A percentile compares a stretch with the other conserved stretches of the same genome.
Evolutionary conservation across 768 basidiomycete genomes (phyloP).

Genomic region (Boletus rufocinnamomeus): DNA sequence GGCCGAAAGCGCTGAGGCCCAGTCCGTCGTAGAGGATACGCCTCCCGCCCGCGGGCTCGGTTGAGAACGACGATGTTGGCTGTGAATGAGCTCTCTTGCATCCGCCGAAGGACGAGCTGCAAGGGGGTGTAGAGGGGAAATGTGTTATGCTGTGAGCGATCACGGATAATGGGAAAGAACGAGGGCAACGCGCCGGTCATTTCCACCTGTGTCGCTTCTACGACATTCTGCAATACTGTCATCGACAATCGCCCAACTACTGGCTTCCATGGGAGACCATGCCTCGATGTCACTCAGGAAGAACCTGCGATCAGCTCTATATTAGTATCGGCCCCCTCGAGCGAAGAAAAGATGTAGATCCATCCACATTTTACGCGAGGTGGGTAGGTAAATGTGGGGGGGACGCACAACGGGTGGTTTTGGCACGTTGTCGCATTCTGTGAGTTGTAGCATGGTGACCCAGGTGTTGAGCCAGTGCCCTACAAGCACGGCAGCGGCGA

Average conservation of each 20-base stretch:
- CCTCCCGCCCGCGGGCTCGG: too few relatives aligned
- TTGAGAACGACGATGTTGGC: too few relatives aligned
- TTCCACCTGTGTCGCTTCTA: neutral
- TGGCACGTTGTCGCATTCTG: slow-evolving; percentile 6
- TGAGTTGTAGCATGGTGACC: slow-evolving; percentile 11
- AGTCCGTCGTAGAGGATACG: slow-evolving; percentile 3
- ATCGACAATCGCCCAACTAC: slow-evolving; percentile 4
- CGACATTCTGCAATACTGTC: slow-evolving; percentile 1
- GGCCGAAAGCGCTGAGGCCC: neutral
- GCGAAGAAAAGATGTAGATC: neutral
- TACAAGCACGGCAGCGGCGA: neutral
- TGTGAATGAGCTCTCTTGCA: too few relatives aligned
- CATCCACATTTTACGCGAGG: neutral
- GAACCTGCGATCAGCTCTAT: slow-evolving; percentile 14
- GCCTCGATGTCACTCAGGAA: too few relatives aligned
- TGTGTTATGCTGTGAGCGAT: neutral
- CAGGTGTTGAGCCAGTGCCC: slow-evolving; percentile 11
- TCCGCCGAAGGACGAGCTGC: too few relatives aligned
- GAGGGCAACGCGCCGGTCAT: neutral
- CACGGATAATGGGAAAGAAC: neutral
- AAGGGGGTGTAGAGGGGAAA: neutral
- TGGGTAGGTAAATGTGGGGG: slow-evolving; percentile 6
- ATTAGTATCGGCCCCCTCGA: neutral
- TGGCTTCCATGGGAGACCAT: slow-evolving; percentile 3
- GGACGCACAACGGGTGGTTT: neutral